phyloP scores from a whole-genome alignment of 2,329 filamentous ascomycete species.

The Epichloe typhina region DNA sequence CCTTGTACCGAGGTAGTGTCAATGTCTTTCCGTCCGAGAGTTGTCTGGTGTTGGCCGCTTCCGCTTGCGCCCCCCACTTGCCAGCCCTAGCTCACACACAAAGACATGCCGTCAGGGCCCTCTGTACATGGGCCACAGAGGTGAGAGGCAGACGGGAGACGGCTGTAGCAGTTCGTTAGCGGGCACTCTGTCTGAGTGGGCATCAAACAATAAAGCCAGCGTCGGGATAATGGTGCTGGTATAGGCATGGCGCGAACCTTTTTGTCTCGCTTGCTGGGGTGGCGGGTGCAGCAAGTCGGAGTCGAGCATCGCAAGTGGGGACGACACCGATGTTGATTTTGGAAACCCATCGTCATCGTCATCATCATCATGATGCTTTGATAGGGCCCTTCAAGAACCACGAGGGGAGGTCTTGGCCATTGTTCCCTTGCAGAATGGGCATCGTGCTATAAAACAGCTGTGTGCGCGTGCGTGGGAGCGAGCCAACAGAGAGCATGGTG shows the following conservation, averaged over 20 bases:
- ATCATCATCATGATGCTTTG: slow-evolving; percentile 1
- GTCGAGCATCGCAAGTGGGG: background rate
- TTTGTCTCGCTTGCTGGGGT: slow-evolving; percentile 5
- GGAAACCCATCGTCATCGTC: background rate
- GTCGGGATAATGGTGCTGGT: slow-evolving; percentile 1
- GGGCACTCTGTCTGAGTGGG: background rate
- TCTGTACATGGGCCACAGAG: background rate
- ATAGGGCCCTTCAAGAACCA: background rate
- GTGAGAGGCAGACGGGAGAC: background rate
- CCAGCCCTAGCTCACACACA: background rate
- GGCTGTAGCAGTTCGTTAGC: background rate
- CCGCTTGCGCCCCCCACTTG: no score
- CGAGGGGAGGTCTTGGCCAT: slow-evolving; percentile 2
- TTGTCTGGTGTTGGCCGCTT: no score
- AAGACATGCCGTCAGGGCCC: slow-evolving; percentile 3
- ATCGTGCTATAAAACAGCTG: background rate
- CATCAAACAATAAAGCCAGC: slow-evolving; percentile 5
- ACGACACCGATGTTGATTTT: background rate
- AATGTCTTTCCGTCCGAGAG: background rate
- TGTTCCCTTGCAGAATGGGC: slow-evolving; percentile 1
- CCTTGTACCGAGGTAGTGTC: background rate
- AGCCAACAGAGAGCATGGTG: background rate
- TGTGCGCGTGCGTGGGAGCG: background rate
- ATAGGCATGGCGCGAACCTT: slow-evolving; percentile 5
- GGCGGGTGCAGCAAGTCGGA: slow-evolving; percentile 2